These are phyloP conservation scores for Fomitiporia mediterranea DNA, from an alignment of 1,284 basidiomycete species.

Conservation along the genomic window DNA sequence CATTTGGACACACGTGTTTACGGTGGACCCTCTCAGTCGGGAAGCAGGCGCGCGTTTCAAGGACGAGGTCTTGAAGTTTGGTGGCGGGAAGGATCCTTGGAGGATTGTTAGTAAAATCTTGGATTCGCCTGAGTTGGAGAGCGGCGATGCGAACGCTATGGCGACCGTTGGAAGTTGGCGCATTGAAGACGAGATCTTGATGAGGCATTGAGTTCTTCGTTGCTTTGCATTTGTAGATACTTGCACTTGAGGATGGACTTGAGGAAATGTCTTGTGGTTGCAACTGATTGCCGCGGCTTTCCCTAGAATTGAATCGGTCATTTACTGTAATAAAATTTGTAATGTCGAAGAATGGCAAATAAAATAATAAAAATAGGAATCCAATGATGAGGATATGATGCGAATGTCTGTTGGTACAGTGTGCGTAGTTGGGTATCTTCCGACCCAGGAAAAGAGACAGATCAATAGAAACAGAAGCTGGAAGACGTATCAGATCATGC, in stretches of 20 bases:
- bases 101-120: conserved; percentile 81
- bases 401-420: too few relatives aligned
- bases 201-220: conserved; percentile 17
- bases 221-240: not conserved
- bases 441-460: too few relatives aligned
- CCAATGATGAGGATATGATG: not conserved
- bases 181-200: conserved; percentile 61
- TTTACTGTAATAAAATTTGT: not conserved
- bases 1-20: conserved; percentile 81
- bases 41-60: conserved; percentile 79
- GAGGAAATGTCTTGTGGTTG: too few relatives aligned
- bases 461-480: too few relatives aligned
- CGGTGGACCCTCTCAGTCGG: conserved; percentile 54
- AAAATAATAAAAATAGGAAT: not conserved
- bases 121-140: conserved; percentile 53
- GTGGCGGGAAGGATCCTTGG: conserved; percentile 94
- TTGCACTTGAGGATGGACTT: not conserved
- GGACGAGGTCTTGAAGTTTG: conserved; percentile 68
- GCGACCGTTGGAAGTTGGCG: conserved; percentile 83
- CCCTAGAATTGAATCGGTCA: not conserved
- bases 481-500: too few relatives aligned
- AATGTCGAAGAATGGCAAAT: not conserved
- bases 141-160: conserved; percentile 83
- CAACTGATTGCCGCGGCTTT: not conserved
- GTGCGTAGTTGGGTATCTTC: too few relatives aligned